A percentile compares a stretch with the other conserved stretches of the same genome.
phyloP scores from a whole-genome alignment of 1,284 basidiomycete genomes.

The Xerocomus amazonicus region DNA sequence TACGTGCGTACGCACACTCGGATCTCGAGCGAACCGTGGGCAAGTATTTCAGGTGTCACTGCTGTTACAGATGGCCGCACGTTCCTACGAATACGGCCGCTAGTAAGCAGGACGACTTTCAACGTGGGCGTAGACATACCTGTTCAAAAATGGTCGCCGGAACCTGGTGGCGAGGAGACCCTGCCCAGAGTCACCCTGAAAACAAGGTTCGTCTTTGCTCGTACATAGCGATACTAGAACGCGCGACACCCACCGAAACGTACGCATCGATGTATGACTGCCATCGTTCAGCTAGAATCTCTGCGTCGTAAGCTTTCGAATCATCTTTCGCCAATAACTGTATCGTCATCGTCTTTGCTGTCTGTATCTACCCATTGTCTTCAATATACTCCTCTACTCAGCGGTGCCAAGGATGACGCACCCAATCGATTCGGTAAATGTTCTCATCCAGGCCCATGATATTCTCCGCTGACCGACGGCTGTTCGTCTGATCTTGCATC shows the following conservation, averaged over 20 bases:
- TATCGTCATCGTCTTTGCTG: constrained; percentile 70
- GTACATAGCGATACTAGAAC: not conserved
- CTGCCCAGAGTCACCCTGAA: constrained; percentile 51
- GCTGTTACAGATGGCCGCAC: constrained; percentile 36
- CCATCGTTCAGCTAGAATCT: constrained; percentile 81
- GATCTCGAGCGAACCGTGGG: constrained; percentile 68
- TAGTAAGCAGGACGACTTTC: not conserved
- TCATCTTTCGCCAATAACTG: constrained; percentile 92
- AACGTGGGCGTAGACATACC: constrained; percentile 43
- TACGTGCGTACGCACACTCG: constrained; percentile 83
- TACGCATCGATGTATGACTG: constrained; percentile 89
- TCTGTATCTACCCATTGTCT: constrained; percentile 51
- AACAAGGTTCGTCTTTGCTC: constrained; percentile 1
- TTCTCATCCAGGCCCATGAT: constrained; percentile 87
- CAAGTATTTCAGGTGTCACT: constrained; percentile 43
- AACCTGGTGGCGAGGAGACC: constrained; percentile 51
- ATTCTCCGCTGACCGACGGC: constrained; percentile 79
- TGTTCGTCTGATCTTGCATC: constrained; percentile 83
- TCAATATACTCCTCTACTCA: constrained; percentile 5
- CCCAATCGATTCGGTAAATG: constrained; percentile 91
- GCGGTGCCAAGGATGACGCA: constrained; percentile 35
- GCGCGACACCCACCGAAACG: constrained; percentile 58
- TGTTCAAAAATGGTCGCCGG: constrained; percentile 70
- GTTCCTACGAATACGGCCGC: constrained; percentile 37
- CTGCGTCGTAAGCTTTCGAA: constrained; percentile 80